Conservation (phyloP, 257 asterid species). For the Solanum gandarillasii region DNA sequence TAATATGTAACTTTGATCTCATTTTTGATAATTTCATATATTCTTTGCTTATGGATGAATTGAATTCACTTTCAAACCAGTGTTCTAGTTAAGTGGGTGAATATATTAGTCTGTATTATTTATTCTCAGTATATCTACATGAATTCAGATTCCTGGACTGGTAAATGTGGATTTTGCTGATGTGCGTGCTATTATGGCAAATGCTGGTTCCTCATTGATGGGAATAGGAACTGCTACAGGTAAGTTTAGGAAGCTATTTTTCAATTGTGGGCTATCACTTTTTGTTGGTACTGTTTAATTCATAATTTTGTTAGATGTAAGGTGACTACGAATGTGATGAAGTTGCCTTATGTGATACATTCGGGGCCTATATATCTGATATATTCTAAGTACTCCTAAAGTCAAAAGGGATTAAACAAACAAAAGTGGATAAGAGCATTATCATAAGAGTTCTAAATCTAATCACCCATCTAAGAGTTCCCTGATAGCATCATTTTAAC, state of each 20-base stretch:
- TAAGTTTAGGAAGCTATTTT: conserved; percentile 13
- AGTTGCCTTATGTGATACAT: neutral
- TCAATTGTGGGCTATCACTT: neutral
- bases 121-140: conserved; percentile 3
- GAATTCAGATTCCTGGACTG: conserved; percentile 82
- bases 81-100: neutral
- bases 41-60: neutral
- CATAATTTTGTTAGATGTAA: neutral
- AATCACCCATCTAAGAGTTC: neutral
- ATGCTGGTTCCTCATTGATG: conserved; percentile 91
- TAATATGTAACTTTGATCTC: neutral
- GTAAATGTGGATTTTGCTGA: conserved; percentile 52
- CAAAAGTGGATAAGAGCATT: neutral
- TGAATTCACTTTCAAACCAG: neutral
- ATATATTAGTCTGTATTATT: neutral
- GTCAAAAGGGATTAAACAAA: neutral
- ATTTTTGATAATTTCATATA: neutral
- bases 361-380: neutral
- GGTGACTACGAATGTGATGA: neutral
- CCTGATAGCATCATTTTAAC: neutral
- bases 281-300: neutral
- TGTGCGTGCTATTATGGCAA: conserved; percentile 71
- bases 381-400: neutral
- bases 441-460: neutral
- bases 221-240: conserved; percentile 98